Evolutionary conservation across 257 asterid genomes (phyloP).

Genomic region (Penstemon newberryi): DNA sequence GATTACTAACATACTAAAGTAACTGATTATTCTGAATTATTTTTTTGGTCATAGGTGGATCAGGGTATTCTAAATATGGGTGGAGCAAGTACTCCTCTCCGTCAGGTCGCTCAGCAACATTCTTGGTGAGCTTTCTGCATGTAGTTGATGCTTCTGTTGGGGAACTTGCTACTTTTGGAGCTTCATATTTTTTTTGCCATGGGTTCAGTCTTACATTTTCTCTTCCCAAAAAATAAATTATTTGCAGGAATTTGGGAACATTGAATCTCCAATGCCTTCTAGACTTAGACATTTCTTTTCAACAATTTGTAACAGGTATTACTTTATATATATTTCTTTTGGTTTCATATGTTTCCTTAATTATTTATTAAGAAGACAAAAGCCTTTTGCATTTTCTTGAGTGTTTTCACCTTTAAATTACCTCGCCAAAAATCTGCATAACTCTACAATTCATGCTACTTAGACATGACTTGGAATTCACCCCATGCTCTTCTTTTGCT

Average conservation of each 20-base stretch:
- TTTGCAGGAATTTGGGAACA: conserved; percentile 91
- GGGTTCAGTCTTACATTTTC: conserved; percentile 20
- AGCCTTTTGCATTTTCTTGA: neutral
- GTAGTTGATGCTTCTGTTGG: conserved; percentile 16
- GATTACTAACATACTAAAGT: neutral
- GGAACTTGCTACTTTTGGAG: conserved; percentile 28
- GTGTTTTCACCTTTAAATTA: conserved; percentile 17
- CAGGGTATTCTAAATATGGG: conserved; percentile 96
- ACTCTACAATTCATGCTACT: conserved; percentile 15
- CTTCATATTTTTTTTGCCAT: conserved; percentile 23
- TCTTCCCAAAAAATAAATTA: conserved; percentile 12
- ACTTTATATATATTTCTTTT: conserved; percentile 9
- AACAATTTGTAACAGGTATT: conserved; percentile 83
- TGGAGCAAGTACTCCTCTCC: conserved; percentile 96
- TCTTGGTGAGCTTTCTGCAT: conserved; percentile 60
- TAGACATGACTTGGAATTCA: conserved; percentile 5
- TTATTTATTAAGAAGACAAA: conserved; percentile 10
- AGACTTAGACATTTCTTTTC: conserved; percentile 90
- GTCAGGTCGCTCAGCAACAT: conserved; percentile 94
- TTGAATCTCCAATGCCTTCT: conserved; percentile 92
- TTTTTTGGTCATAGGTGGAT: conserved; percentile 61
- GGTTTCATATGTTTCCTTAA: conserved; percentile 21
- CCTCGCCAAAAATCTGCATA: conserved; percentile 10
- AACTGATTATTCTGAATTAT: conserved; percentile 17
- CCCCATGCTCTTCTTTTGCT: conserved; percentile 13